A percentile compares a stretch with the other conserved stretches of the same genome.
Evolutionary conservation across 2,329 filamentous ascomycete genomes (phyloP).

Genomic region (Clonostachys rosea): DNA sequence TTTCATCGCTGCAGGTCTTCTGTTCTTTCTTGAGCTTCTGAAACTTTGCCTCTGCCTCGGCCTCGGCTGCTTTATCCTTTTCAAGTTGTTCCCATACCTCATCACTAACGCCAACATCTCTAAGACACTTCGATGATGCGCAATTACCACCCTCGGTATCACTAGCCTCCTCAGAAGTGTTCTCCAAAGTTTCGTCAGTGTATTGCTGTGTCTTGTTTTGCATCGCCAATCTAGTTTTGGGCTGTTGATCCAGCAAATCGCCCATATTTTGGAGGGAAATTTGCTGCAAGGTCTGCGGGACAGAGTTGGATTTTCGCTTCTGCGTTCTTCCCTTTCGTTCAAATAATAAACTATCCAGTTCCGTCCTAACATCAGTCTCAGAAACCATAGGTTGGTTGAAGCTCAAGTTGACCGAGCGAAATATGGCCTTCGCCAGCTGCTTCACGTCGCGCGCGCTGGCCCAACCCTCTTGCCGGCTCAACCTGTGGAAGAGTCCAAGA

Average conservation of each 20-base stretch:
- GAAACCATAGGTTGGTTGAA: conserved; percentile 7
- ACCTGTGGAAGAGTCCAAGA: conserved; percentile 21
- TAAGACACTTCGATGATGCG: conserved; percentile 9
- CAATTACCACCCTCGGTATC: background rate
- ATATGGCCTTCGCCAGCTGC: conserved; percentile 45
- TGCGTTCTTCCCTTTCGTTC: conserved; percentile 6
- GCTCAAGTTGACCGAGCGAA: conserved; percentile 20
- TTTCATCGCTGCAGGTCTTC: conserved; percentile 16
- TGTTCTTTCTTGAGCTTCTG: conserved; percentile 21
- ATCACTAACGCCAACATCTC: conserved; percentile 56
- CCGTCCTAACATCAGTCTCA: conserved; percentile 4
- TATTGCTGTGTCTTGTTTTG: no score
- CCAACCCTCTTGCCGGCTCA: conserved; percentile 46
- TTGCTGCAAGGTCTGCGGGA: no score
- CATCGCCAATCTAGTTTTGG: background rate
- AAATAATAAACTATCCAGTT: conserved; percentile 13
- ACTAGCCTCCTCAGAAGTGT: background rate
- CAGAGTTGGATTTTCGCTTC: background rate
- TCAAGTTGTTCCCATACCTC: conserved; percentile 58
- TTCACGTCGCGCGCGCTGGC: conserved; percentile 61
- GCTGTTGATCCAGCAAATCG: background rate
- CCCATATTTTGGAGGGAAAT: background rate
- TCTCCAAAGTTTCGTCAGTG: background rate
- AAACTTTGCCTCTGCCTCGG: conserved; percentile 28
- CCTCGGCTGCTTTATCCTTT: conserved; percentile 34